These are phyloP conservation scores for Trichoderma gamsii DNA, from an alignment of 495 filamentous ascomycete genomes.

Conservation along the genomic window DNA sequence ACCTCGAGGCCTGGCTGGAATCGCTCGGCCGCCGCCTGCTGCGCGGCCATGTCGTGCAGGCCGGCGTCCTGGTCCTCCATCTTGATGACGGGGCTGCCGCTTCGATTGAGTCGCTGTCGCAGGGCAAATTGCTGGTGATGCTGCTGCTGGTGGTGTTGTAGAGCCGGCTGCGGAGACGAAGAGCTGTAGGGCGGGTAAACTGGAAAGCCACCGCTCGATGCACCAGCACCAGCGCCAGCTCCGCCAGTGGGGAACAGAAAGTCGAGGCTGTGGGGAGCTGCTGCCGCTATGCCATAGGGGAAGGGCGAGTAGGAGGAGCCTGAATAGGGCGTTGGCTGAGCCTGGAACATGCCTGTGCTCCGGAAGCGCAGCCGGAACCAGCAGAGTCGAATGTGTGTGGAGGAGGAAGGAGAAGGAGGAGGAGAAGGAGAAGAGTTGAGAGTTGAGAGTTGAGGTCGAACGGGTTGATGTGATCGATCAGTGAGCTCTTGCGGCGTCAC, in stretches of 20 bases:
- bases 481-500: background rate
- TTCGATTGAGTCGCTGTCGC: constrained; percentile 6
- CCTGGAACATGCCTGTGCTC: constrained; percentile 46
- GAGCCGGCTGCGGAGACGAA: background rate
- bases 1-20: constrained; percentile 66
- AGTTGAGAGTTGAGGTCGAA: background rate
- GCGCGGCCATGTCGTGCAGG: constrained; percentile 39
- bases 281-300: constrained; percentile 16
- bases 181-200: background rate
- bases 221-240: constrained; percentile 18
- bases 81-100: constrained; percentile 25
- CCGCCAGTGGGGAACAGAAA: constrained; percentile 15
- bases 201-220: background rate
- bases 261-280: constrained; percentile 16
- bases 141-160: background rate
- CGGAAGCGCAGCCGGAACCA: constrained; percentile 6
- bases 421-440: background rate
- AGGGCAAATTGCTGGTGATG: background rate
- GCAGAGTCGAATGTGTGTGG: no score
- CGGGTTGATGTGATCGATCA: background rate
- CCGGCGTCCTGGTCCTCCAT: constrained; percentile 33
- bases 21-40: constrained; percentile 51
- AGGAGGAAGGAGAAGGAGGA: background rate
- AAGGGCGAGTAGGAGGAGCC: constrained; percentile 19
- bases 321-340: constrained; percentile 44